Percentiles rank a stretch among this genome's conserved stretches.
Conservation (phyloP, 208 protist genomes). For the Entamoeba dispar region DNA sequence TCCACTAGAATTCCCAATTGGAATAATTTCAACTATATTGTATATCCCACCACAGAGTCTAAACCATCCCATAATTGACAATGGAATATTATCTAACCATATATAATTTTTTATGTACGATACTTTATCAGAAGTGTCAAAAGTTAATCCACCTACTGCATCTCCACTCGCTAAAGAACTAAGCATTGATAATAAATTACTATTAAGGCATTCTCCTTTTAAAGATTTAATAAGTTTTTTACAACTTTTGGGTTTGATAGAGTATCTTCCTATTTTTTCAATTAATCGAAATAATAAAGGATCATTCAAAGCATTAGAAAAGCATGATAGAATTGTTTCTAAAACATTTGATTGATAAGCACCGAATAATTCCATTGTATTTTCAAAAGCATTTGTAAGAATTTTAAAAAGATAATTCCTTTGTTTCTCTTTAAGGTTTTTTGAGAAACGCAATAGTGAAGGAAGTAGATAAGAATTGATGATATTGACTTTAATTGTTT, state of each 20-base stretch:
- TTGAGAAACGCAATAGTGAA: neutral
- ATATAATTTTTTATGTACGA: neutral
- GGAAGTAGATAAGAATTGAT: neutral
- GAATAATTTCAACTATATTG: neutral
- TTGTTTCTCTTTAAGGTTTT: neutral
- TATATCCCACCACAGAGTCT: neutral
- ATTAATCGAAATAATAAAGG: neutral
- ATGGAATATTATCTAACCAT: neutral
- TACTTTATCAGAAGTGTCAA: neutral
- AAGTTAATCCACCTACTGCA: neutral
- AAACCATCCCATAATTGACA: neutral
- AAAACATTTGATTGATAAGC: neutral
- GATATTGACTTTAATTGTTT: neutral
- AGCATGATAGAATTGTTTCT: neutral
- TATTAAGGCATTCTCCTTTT: neutral
- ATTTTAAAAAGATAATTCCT: neutral
- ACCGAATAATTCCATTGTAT: neutral
- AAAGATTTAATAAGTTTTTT: neutral
- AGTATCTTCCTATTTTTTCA: neutral
- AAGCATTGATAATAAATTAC: neutral
- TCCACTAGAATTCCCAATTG: neutral
- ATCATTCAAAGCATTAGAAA: neutral
- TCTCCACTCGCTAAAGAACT: neutral
- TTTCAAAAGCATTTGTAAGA: too few relatives aligned
- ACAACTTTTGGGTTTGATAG: neutral